Evolutionary conservation across 1,284 basidiomycete species (phyloP), one percentile per base, ranked within the genome.

Genomic region (Schizophyllum amplum): DNA sequence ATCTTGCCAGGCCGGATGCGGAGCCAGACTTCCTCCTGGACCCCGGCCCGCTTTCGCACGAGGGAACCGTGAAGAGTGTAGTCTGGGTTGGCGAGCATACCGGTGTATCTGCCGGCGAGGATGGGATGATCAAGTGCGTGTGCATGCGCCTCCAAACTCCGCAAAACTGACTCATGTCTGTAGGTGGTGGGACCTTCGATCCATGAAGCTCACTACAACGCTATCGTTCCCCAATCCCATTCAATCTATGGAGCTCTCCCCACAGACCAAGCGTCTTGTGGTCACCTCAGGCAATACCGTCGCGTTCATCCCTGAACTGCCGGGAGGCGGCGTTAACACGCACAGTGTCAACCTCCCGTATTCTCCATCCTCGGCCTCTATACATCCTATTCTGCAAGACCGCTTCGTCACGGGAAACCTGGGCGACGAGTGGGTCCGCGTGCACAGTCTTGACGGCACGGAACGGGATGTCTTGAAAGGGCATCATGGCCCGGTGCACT

Each of bases 101-200:
- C 5, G 89, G 90, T 21, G 91, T 97, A 53, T 89, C 87, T 52
- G 94, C 93, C 24, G 91, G 90, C 4, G 96, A 98, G 66, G 96
- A 99, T 70, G 91, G 92, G 42, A 72, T 84, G 57, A 82, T 98
- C 70, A 91, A 94, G 90, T 95, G 67, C 67, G 87, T 69, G 5
- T 55, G 42, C 47, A 23, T 21, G 22, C n/a, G n/a, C 7, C 33
- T 51, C n/a, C 26, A 15, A 68, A 9, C n/a, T 58, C 21, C 23
- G 27, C n/a, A 24, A 24, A 47, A 51, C 52, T 61, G 23, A 61
- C 57, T 11, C 17, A 46, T 55, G 33, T 15, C 25, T 15, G 15
- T 57, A 94, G 93, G 66, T 98, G 95, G 95, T 99, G 96, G 96
- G 96, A 98, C 74, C 75, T 95, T 26, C 82, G 93, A 54, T 88